phyloP scores from a whole-genome alignment of 2,329 filamentous ascomycete genomes.

The Colletotrichum cuscutae region DNA sequence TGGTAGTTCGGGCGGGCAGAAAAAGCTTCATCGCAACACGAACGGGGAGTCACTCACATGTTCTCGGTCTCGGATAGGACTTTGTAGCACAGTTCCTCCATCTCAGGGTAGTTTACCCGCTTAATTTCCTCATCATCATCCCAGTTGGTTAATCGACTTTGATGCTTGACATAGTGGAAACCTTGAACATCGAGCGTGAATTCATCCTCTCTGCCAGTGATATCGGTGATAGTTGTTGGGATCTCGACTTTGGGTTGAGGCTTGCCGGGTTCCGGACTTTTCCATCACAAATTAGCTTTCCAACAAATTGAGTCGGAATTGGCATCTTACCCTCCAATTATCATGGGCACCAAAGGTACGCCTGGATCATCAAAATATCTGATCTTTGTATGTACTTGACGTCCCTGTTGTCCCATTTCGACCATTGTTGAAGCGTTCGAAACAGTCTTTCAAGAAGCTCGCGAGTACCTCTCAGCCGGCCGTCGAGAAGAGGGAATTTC shows the following conservation, averaged over 20 bases:
- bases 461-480: neutral
- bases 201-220: constrained; percentile 73
- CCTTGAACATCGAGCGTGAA: constrained; percentile 64
- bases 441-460: neutral
- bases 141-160: constrained; percentile 61
- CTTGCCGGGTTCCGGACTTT: constrained; percentile 25
- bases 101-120: constrained; percentile 49
- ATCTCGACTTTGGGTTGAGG: constrained; percentile 64
- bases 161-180: constrained; percentile 66
- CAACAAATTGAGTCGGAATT: neutral
- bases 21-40: neutral
- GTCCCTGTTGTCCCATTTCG: constrained; percentile 13
- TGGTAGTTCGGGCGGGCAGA: neutral
- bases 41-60: constrained; percentile 1
- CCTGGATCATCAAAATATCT: constrained; percentile 33
- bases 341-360: constrained; percentile 30
- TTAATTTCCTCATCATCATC: constrained; percentile 62
- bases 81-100: constrained; percentile 33
- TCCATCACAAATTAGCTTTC: neutral
- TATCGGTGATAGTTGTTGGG: constrained; percentile 64
- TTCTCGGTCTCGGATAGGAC: constrained; percentile 26
- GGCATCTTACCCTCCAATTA: constrained; percentile 26
- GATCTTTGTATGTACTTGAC: constrained; percentile 27
- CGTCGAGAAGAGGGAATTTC: neutral
- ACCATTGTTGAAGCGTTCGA: neutral